Evolutionary conservation across 257 asterid genomes (phyloP), one percentile per base, ranked within the genome.

Genomic region (Rauvolfia tetraphylla): DNA sequence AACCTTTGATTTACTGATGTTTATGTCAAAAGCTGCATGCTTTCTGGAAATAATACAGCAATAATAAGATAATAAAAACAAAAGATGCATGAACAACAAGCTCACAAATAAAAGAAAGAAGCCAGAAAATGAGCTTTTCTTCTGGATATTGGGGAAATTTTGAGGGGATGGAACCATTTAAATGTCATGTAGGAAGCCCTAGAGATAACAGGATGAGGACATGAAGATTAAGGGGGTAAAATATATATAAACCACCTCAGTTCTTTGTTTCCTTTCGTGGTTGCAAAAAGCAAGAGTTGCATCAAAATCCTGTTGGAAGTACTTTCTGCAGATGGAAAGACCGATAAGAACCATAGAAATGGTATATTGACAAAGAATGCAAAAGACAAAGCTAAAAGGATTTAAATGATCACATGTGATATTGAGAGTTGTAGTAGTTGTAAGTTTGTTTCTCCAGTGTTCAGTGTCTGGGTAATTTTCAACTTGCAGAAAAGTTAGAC

Each of bases 301-400:
- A 78, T 92, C 98, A 88, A 94, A 94, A 86, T 94, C 98, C 85
- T 85, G 96, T 85, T 89, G 98, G 80, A 88, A 86, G 84, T 81
- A 85, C 84, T 88, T 90, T 82, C 98, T 94, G 92, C 83, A 85
- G 49, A 73, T 46, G 75, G 70, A 78, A 65, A 75, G 51, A 66
- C 63, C 71, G 61, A 56, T 62, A 68, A 84, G 80, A 82, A 83
- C 65, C 76, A 82, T 76, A 31, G 44, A 72, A 66, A 74, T 11
- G 62, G 38, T 41, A 72, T 57, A 75, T 29, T 46, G 14, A 6
- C 10, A 13, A 3, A 46, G 51, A 46, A 46, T 46, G 51, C 51
- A 46, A 46, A 46, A 46, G 51, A 46, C 51, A 4, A 41, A 46
- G 51, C 14, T 46, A 46, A 46, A 13, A 11, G 1, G 51, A 46